Conservation (phyloP, 176 grass and related monocot genomes). For the Bolboschoenus planiculmis region DNA sequence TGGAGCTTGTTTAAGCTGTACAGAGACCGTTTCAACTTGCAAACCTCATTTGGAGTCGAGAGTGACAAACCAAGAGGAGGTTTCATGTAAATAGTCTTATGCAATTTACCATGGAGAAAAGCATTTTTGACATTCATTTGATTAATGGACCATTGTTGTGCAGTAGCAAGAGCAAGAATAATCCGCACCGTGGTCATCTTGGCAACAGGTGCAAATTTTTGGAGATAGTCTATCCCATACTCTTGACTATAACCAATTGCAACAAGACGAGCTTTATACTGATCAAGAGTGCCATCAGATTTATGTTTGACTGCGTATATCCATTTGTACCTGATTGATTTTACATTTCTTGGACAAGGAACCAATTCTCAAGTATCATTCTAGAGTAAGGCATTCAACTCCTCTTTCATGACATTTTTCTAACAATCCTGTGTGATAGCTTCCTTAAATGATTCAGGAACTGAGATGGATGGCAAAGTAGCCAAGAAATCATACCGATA, state of each 20-base stretch:
- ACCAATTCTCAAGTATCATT: not conserved
- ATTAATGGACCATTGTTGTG: not conserved
- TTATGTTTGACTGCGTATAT: not conserved
- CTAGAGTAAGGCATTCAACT: not conserved
- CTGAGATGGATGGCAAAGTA: not conserved
- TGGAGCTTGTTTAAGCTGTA: slow-evolving; percentile 8
- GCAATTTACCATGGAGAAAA: not conserved
- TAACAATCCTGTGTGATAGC: not conserved
- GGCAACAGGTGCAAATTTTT: not conserved
- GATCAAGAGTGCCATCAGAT: not conserved
- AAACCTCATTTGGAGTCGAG: not conserved
- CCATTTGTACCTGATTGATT: not conserved
- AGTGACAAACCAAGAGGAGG: not conserved
- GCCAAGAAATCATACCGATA: not conserved
- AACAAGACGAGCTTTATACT: not conserved
- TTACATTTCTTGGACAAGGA: not conserved
- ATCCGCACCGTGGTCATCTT: not conserved
- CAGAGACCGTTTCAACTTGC: not conserved
- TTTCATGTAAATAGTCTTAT: not conserved
- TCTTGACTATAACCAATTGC: not conserved
- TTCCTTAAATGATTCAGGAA: not conserved
- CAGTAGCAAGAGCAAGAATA: not conserved
- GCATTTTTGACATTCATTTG: slow-evolving; percentile 16
- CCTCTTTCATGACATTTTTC: not conserved
- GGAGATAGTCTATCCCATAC: slow-evolving; percentile 1